phyloP scores from a whole-genome alignment of 352 stramenopile genomes.

The Globisporangium apiculatum region DNA sequence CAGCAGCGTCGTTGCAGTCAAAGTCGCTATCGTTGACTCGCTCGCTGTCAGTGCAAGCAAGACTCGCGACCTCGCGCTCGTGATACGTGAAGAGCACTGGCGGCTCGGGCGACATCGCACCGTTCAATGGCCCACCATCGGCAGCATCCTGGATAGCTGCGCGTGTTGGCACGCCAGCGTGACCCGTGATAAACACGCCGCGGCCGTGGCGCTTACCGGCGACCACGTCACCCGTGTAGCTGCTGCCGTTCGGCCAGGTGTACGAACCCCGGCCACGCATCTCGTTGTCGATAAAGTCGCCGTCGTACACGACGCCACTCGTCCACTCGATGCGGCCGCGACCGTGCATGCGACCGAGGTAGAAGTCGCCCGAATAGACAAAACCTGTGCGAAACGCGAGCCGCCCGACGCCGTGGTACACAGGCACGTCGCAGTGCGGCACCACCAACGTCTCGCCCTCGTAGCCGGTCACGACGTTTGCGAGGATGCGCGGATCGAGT shows the following conservation, averaged over 20 bases:
- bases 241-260: slow-evolving; percentile 76
- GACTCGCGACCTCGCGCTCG: slow-evolving; percentile 2
- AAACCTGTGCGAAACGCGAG: slow-evolving; percentile 60
- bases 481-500: slow-evolving; percentile 52
- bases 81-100: slow-evolving; percentile 28
- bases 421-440: slow-evolving; percentile 33
- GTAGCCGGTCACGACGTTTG: slow-evolving; percentile 41
- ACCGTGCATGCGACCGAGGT: slow-evolving; percentile 68
- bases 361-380: slow-evolving; percentile 60
- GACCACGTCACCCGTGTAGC: slow-evolving; percentile 68
- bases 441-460: slow-evolving; percentile 38
- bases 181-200: slow-evolving; percentile 51
- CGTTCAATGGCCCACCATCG: not conserved
- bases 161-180: slow-evolving; percentile 11
- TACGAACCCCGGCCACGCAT: slow-evolving; percentile 58
- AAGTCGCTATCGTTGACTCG: not conserved
- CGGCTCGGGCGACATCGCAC: not conserved
- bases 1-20: not conserved
- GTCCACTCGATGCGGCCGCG: slow-evolving; percentile 57
- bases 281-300: slow-evolving; percentile 64
- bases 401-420: slow-evolving; percentile 53
- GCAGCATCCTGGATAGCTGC: not conserved
- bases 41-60: not conserved
- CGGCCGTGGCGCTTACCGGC: slow-evolving; percentile 64
- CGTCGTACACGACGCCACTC: slow-evolving; percentile 58